Percentiles rank a stretch among this genome's conserved stretches.
Conservation (phyloP, 2,329 filamentous ascomycete species). For the Cladosporium oxysporum region DNA sequence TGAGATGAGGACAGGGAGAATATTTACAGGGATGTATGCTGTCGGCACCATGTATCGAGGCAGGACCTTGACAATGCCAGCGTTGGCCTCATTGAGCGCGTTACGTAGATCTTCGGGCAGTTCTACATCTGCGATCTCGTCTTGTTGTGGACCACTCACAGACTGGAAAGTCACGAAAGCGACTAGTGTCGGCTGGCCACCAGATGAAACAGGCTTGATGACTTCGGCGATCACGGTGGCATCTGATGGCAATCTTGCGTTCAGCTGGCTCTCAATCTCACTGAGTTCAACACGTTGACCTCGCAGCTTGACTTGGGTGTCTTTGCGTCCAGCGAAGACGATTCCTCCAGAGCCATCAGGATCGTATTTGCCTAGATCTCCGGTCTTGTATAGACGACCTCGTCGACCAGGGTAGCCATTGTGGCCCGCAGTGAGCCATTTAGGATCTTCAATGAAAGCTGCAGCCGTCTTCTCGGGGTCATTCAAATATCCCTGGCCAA, state of each 20-base stretch:
- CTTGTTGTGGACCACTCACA: neutral
- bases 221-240: constrained; percentile 15
- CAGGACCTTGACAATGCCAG: constrained; percentile 23
- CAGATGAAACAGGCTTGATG: constrained; percentile 13
- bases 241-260: constrained; percentile 11
- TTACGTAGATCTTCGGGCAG: constrained; percentile 14
- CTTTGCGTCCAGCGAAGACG: constrained; percentile 57
- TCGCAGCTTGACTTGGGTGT: constrained; percentile 65
- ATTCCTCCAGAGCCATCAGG: constrained; percentile 50
- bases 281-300: constrained; percentile 66
- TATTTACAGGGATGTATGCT: constrained; percentile 47
- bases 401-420: constrained; percentile 36
- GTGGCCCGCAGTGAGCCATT: constrained; percentile 26
- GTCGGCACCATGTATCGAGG: constrained; percentile 44
- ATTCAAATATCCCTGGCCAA: constrained; percentile 48
- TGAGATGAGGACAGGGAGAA: constrained; percentile 49
- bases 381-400: constrained; percentile 60
- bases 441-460: constrained; percentile 36
- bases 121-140: constrained; percentile 13
- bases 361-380: constrained; percentile 60
- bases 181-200: constrained; percentile 22
- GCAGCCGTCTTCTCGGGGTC: constrained; percentile 33
- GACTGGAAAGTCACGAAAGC: constrained; percentile 22
- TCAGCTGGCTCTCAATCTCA: constrained; percentile 46
- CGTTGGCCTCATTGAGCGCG: constrained; percentile 11